Percentiles rank a stretch among this genome's conserved stretches.
Conservation (phyloP, 2,329 filamentous ascomycete genomes). For the Pseudocercospora ulei region DNA sequence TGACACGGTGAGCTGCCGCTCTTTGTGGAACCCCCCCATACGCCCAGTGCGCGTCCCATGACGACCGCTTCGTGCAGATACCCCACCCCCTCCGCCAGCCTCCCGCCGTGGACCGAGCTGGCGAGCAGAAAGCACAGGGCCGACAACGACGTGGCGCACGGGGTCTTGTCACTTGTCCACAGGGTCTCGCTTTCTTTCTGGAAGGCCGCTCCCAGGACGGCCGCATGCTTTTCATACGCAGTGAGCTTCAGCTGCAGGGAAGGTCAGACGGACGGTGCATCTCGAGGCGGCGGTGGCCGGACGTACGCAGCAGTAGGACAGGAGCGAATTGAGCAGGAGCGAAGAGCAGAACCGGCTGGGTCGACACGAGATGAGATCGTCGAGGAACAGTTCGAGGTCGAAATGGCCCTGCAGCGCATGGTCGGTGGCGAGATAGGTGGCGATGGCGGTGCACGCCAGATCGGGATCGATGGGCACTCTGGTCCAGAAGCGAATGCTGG, state of each 20-base stretch:
- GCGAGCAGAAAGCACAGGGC: constrained; percentile 6
- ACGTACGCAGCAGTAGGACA: constrained; percentile 11
- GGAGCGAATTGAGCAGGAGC: constrained; percentile 3
- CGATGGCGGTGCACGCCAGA: constrained; percentile 2
- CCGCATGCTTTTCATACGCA: constrained; percentile 6
- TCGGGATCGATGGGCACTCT: constrained; percentile 5
- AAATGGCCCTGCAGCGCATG: constrained; percentile 6
- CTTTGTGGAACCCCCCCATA: neutral
- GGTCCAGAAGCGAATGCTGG: constrained; percentile 9
- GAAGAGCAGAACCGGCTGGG: constrained; percentile 5
- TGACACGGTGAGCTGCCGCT: neutral
- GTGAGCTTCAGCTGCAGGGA: constrained; percentile 6
- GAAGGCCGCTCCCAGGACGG: constrained; percentile 1
- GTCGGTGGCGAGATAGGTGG: constrained; percentile 7
- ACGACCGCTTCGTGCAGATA: constrained; percentile 2
- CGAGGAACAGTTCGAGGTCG: constrained; percentile 6
- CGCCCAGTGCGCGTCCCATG: constrained; percentile 5
- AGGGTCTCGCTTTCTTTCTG: constrained; percentile 1
- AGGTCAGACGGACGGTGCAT: neutral
- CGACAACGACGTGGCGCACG: constrained; percentile 1
- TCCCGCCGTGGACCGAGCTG: constrained; percentile 1
- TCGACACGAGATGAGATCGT: neutral
- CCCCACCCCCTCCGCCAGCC: neutral
- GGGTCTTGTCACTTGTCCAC: neutral
- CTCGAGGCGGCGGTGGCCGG: neutral